Evolutionary conservation across 352 stramenopile species (phyloP), one percentile per base, ranked within the genome.

Genomic region (Phytophthora vignae): DNA sequence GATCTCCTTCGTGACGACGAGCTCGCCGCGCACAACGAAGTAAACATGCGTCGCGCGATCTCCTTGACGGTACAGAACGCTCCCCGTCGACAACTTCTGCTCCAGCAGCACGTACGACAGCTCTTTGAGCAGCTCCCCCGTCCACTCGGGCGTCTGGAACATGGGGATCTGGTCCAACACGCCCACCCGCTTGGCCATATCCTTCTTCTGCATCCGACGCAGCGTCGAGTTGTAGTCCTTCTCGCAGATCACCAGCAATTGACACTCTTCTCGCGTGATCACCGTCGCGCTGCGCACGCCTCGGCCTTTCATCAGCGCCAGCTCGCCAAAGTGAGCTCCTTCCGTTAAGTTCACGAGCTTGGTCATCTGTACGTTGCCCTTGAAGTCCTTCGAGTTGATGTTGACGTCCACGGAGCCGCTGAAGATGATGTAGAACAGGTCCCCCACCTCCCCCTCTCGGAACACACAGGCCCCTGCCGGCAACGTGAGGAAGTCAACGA

Each of bases 381-480:
- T 81, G 1, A 79, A 69, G 52, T 92, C 85, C 11, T 84, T 82
- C 7, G 83, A 82, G 50, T 74, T 82, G 19, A 92, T 86, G 46
- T 90, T 87, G 19, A 94, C 78, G 33, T 94, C 87, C 17, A 91
- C 85, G 0, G 83, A 91, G 15, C 87, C 87, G 4, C 74, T 88
- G 55, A 92, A 88, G 22, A 94, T 85, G 67, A 94, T 90, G 64
- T 90, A 94, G 63, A 94, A 94, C 15, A 84, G 64, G 52, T 92
- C 85, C 12, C 87, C 87, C 10, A 92, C 73, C 19, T 94, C 87
- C 1, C 87, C 87, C 22, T 94, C 87, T 8, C 71, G 69, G 49
- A 94, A 94, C 15, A 94, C 85, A 27, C 67, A 77, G 8, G 76
- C 49, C 25, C 81, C 80, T 0, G 73, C 61, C 0, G 79, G 76